Evolutionary conservation across 148 eudicot genomes (phyloP).

Genomic region (Camellia sinensis): DNA sequence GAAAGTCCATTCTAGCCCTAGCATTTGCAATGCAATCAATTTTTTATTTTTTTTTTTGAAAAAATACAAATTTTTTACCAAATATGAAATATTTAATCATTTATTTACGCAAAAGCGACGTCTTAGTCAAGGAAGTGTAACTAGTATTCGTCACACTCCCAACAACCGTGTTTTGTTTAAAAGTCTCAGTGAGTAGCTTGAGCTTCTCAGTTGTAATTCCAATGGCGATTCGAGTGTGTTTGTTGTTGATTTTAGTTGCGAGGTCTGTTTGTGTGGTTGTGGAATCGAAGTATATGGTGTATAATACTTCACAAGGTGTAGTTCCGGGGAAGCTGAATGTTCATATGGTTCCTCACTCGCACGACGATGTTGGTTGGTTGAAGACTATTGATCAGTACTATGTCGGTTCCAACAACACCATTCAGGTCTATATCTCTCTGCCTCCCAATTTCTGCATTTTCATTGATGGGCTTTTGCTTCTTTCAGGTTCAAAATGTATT

Average conservation of each 20-base stretch:
- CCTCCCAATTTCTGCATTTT: background rate
- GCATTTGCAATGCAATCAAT: too few relatives aligned
- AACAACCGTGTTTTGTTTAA: too few relatives aligned
- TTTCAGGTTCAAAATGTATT: too few relatives aligned
- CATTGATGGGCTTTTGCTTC: background rate
- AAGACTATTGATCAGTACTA: slow-evolving; percentile 92
- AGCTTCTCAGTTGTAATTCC: too few relatives aligned
- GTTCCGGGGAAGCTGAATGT: slow-evolving; percentile 71
- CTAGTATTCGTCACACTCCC: too few relatives aligned
- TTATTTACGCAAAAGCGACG: too few relatives aligned
- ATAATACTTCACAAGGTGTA: slow-evolving; percentile 48
- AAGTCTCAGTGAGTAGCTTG: too few relatives aligned
- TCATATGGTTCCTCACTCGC: slow-evolving; percentile 78
- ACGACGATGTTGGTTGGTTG: slow-evolving; percentile 91
- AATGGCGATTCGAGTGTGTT: slow-evolving; percentile 17
- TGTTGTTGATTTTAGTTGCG: slow-evolving; percentile 12
- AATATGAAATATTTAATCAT: too few relatives aligned
- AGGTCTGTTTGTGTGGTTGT: slow-evolving; percentile 11
- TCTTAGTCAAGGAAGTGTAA: too few relatives aligned
- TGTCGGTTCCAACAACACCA: slow-evolving; percentile 81
- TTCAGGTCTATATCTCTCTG: slow-evolving; percentile 42
- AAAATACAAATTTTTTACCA: too few relatives aligned
- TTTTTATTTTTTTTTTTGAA: too few relatives aligned
- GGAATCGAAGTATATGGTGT: slow-evolving; percentile 60
- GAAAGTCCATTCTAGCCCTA: too few relatives aligned